Conservation (phyloP, 495 filamentous ascomycete species). For the Podospora tetraspora region DNA sequence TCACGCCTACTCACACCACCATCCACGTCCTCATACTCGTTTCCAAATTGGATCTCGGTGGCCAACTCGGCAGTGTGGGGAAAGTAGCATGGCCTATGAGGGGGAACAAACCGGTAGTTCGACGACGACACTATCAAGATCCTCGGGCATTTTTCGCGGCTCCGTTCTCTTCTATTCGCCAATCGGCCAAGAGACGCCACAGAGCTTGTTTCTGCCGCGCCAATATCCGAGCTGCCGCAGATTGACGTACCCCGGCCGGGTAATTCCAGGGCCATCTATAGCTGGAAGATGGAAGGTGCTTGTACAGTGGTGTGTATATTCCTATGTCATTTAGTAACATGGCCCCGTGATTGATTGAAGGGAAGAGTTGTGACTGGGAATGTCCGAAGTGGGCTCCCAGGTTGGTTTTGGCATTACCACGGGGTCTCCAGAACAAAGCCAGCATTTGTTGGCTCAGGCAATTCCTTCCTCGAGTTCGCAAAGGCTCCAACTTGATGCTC, state of each 20-base stretch:
- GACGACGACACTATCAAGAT: neutral
- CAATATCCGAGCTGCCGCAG: constrained; percentile 3
- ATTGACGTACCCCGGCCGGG: constrained; percentile 6
- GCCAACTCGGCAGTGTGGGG: constrained; percentile 12
- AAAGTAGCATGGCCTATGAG: neutral
- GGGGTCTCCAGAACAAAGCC: neutral
- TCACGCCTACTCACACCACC: neutral
- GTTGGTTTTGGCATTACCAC: neutral
- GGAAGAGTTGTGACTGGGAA: neutral
- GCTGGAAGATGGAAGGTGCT: neutral
- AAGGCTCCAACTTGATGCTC: neutral
- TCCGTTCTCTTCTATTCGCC: neutral
- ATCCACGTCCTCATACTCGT: neutral
- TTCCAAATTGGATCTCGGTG: neutral
- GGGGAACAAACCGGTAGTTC: neutral
- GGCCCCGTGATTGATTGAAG: neutral
- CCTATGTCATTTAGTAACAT: neutral
- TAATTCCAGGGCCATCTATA: neutral
- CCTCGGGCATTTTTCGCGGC: constrained; percentile 12
- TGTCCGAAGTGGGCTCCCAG: neutral
- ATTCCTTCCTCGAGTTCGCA: neutral
- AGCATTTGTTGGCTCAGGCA: neutral
- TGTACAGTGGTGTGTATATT: neutral
- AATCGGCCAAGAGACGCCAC: constrained; percentile 13
- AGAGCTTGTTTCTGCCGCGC: constrained; percentile 9